Base-by-base conservation (phyloP, 2,329 filamentous ascomycete species). In the Diaporthe eres region DNA sequence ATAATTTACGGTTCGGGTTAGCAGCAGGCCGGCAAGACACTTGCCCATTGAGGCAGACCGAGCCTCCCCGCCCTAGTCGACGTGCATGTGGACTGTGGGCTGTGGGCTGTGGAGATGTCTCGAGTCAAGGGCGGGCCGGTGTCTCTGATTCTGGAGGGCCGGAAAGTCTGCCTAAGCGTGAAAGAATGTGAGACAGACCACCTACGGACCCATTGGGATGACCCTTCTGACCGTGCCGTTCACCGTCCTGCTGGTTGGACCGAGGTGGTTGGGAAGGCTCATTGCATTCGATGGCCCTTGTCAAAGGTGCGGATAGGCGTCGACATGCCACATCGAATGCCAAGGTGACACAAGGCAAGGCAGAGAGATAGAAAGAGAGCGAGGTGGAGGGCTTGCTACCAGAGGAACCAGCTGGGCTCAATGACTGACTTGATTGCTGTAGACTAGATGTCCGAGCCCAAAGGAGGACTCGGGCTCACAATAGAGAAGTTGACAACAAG, bases 91-190 rank as follows among this genome's bases (percentile, higher is more conserved):
- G 55, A 25, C 42, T 34, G 61, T 67, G 61, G 61, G 44, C 39
- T 63, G 57, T 60, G n/a, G 61, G 42, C 42, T 60, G 71, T 73
- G 71, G 71, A 65, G 58, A 73, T 73, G 71, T 73, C 71, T 73
- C 71, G 60, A 51, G 47, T 65, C 58, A 65, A 73, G 71, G 47
- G 71, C 71, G 71, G 71, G 58, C 51, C 61, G 47, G 51, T 73
- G 71, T 65, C 71, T 73, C 71, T 73, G 58, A 53, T 73, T 47
- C 37, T 65, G 58, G 58, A 47, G 71, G 71, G 58, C 71, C 71
- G 71, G 71, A 63, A 65, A 55, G 58, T 65, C 47, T 65, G 58
- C 34, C 60, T 34, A 42, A 57, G 58, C 37, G 55, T 58, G 55
- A 19, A 25, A 34, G 37, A 37, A 10, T 34, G 57, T 55, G 58